Conservation (phyloP, 1,284 basidiomycete species). For the Phylloboletellus chloephorus region DNA sequence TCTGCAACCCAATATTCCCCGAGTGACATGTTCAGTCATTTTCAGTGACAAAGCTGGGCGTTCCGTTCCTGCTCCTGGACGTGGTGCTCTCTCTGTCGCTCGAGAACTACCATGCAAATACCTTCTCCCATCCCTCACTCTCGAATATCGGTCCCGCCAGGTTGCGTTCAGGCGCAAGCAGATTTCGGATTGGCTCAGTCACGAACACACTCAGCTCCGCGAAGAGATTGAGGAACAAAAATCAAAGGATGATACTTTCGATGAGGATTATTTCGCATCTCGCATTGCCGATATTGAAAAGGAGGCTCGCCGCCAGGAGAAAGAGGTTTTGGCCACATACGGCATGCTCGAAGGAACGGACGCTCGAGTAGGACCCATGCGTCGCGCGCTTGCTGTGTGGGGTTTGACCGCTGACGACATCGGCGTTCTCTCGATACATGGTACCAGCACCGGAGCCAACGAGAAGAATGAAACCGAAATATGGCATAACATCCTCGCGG, state of each 20-base stretch:
- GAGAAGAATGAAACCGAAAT: slow-evolving; percentile 98
- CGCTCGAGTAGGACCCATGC: slow-evolving; percentile 82
- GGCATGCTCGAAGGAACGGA: slow-evolving; percentile 93
- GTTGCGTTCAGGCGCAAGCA: slow-evolving; percentile 89
- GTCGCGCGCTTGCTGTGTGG: slow-evolving; percentile 94
- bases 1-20: slow-evolving; percentile 16
- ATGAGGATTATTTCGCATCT: slow-evolving; percentile 66
- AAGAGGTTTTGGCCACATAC: slow-evolving; percentile 82
- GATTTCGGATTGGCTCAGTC: slow-evolving; percentile 88
- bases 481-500: slow-evolving; percentile 91
- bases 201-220: slow-evolving; percentile 80
- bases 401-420: slow-evolving; percentile 91
- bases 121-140: slow-evolving; percentile 70
- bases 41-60: slow-evolving; percentile 89
- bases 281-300: slow-evolving; percentile 81
- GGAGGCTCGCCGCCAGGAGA: slow-evolving; percentile 87
- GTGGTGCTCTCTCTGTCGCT: slow-evolving; percentile 83
- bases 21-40: slow-evolving; percentile 12
- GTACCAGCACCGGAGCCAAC: slow-evolving; percentile 95
- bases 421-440: slow-evolving; percentile 85
- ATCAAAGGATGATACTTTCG: slow-evolving; percentile 47
- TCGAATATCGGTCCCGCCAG: slow-evolving; percentile 87
- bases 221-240: slow-evolving; percentile 68
- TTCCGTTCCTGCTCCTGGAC: slow-evolving; percentile 90
- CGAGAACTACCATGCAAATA: slow-evolving; percentile 75